These are phyloP conservation scores for Isabelozyma heimii DNA, from an alignment of 805 yeast genomes.

Conservation along the genomic window DNA sequence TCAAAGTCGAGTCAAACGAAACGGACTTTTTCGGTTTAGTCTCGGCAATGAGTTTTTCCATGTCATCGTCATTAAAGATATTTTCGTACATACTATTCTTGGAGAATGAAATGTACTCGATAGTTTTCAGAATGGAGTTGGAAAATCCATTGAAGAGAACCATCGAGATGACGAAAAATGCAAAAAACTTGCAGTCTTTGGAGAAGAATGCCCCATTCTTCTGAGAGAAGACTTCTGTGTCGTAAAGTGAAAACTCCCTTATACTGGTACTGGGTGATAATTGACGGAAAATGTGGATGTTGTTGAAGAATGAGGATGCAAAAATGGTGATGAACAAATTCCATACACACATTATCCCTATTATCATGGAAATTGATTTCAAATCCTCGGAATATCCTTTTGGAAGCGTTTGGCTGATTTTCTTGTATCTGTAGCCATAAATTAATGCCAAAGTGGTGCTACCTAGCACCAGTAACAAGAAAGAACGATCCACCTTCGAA, in stretches of 20 bases:
- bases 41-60: slow-evolving; percentile 1
- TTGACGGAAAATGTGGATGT: neutral
- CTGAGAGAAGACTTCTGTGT: neutral
- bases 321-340: slow-evolving; percentile 1
- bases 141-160: slow-evolving; percentile 8
- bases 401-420: slow-evolving; percentile 3
- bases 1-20: slow-evolving; percentile 13
- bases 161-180: slow-evolving; percentile 9
- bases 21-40: slow-evolving; percentile 12
- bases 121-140: slow-evolving; percentile 8
- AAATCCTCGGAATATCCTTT: slow-evolving; percentile 7
- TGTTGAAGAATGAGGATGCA: neutral
- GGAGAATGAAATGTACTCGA: slow-evolving; percentile 13
- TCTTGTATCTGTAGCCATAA: slow-evolving; percentile 2
- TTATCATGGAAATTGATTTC: neutral
- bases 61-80: slow-evolving; percentile 4
- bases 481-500: neutral
- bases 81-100: neutral
- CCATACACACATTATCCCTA: slow-evolving; percentile 3
- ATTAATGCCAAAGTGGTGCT: neutral
- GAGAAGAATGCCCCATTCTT: slow-evolving; percentile 5
- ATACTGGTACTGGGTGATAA: neutral
- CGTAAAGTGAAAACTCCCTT: neutral
- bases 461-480: neutral
- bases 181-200: slow-evolving; percentile 10